These are phyloP conservation scores for Marasmius sp. DNA, from an alignment of 1,284 basidiomycete species.

Conservation along the genomic window DNA sequence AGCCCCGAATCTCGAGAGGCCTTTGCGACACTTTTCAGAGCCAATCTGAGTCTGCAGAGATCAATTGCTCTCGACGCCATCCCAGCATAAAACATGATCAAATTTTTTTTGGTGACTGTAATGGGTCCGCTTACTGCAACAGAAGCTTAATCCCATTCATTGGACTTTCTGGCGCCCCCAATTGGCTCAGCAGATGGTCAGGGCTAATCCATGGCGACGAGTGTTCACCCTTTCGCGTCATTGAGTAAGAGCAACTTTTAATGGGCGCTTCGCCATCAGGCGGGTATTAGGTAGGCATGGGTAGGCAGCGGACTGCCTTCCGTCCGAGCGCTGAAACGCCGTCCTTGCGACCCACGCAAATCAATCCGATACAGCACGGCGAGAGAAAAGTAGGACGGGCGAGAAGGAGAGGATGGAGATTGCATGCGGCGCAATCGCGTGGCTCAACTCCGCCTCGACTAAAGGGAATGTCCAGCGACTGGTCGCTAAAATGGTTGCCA, in stretches of 20 bases:
- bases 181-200: too few species aligned
- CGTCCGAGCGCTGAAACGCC: background rate
- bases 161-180: too few species aligned
- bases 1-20: too few species aligned
- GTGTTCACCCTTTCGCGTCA: background rate
- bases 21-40: too few species aligned
- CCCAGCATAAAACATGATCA: too few species aligned
- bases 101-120: too few species aligned
- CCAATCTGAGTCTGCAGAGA: too few species aligned
- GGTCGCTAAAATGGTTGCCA: background rate
- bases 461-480: background rate
- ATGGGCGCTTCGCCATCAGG: background rate
- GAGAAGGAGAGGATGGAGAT: background rate
- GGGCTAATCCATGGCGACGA: background rate
- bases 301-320: background rate
- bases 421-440: background rate
- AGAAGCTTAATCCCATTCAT: too few species aligned
- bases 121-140: too few species aligned
- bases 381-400: too few species aligned
- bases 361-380: background rate
- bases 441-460: background rate
- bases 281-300: background rate
- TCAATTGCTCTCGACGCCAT: too few species aligned
- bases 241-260: too few species aligned
- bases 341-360: background rate